Evolutionary conservation across 2,329 filamentous ascomycete genomes (phyloP).

Genomic region (Fusarium succisae): DNA sequence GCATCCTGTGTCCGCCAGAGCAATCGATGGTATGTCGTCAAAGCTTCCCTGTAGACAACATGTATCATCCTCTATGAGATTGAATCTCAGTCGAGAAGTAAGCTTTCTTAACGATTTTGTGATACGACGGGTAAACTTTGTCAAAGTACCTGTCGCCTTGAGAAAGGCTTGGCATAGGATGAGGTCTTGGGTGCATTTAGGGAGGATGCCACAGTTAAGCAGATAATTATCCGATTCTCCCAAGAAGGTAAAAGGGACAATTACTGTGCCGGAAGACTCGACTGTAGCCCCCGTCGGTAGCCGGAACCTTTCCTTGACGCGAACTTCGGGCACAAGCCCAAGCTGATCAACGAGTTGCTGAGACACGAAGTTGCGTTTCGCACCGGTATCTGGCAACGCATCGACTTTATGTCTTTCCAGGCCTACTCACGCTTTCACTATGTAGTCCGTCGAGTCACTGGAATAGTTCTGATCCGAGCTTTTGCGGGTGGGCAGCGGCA

Average conservation of each 20-base stretch:
- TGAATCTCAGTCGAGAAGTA: fast-evolving
- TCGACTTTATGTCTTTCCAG: too few species aligned
- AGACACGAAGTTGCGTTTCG: too few species aligned
- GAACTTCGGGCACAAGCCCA: fast-evolving
- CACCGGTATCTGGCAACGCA: too few species aligned
- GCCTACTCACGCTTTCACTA: too few species aligned
- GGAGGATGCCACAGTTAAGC: neutral
- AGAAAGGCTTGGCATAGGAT: neutral
- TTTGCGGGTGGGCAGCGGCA: too few species aligned
- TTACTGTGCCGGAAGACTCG: fast-evolving
- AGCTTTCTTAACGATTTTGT: fast-evolving
- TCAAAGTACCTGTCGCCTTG: neutral
- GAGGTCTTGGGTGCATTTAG: neutral
- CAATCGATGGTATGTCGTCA: neutral
- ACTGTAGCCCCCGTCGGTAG: neutral
- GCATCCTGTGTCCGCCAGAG: neutral
- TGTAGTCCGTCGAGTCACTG: too few species aligned
- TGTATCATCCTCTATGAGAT: neutral
- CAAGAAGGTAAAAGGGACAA: neutral
- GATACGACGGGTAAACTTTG: neutral
- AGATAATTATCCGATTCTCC: neutral
- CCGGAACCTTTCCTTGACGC: fast-evolving
- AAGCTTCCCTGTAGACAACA: neutral
- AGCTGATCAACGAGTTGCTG: too few species aligned
- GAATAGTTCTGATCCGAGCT: too few species aligned